A percentile compares a stretch with the other conserved stretches of the same genome.
These are phyloP conservation scores for Dictyostelium capitatum DNA, from an alignment of 78 protist species.

Conservation along the genomic window DNA sequence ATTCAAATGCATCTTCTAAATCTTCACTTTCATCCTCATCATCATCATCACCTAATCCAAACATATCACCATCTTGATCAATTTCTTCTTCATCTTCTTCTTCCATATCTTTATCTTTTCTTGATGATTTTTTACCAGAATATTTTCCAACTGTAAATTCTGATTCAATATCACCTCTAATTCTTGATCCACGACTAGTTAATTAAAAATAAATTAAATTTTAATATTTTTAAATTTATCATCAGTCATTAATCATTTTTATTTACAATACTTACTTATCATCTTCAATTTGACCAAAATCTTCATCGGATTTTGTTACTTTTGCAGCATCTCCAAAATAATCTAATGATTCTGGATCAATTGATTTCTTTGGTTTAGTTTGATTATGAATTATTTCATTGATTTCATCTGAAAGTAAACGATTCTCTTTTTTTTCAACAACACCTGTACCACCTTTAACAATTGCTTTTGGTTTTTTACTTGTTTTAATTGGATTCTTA, in stretches of 20 bases:
- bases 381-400: neutral
- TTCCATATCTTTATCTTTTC: slow-evolving; percentile 31
- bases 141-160: slow-evolving; percentile 64
- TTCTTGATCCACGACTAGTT: slow-evolving; percentile 31
- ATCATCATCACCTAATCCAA: neutral
- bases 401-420: slow-evolving; percentile 8
- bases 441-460: neutral
- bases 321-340: slow-evolving; percentile 41
- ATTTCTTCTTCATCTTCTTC: slow-evolving; percentile 39
- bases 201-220: neutral
- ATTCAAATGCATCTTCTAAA: slow-evolving; percentile 8
- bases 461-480: too few relatives aligned
- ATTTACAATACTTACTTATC: slow-evolving; percentile 10
- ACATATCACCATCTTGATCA: neutral
- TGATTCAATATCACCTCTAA: slow-evolving; percentile 66
- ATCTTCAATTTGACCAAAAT: slow-evolving; percentile 58
- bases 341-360: slow-evolving; percentile 57
- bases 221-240: too few relatives aligned
- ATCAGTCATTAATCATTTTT: too few relatives aligned
- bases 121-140: slow-evolving; percentile 59
- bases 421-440: neutral
- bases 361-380: slow-evolving; percentile 27
- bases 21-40: slow-evolving; percentile 38
- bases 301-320: neutral
- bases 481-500: too few relatives aligned